These are phyloP conservation scores for Bryum argenteum DNA, from an alignment of 225 moss, liverwort and hornwort species.

Conservation along the genomic window DNA sequence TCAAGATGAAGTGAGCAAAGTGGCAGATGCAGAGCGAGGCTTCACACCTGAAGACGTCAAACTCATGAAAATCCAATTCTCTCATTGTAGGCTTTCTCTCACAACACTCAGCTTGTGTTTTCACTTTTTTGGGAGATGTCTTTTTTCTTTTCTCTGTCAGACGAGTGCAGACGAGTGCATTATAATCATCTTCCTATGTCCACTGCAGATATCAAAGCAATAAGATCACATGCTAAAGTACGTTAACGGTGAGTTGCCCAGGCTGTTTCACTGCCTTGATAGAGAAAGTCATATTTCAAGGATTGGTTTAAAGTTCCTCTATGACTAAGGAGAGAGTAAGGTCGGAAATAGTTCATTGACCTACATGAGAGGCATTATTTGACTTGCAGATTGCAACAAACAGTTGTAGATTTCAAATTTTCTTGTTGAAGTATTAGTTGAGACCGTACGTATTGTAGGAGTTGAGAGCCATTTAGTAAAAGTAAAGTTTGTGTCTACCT, in stretches of 20 bases:
- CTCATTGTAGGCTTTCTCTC: constrained; percentile 54
- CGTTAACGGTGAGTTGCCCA: constrained; percentile 73
- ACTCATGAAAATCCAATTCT: constrained; percentile 86
- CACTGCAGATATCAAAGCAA: constrained; percentile 75
- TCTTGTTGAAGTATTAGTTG: no score
- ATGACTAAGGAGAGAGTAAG: no score
- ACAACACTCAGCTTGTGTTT: not conserved
- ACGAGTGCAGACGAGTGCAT: constrained; percentile 27
- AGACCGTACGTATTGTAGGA: no score
- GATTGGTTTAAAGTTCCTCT: constrained; percentile 12
- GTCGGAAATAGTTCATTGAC: no score
- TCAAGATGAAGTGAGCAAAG: constrained; percentile 91
- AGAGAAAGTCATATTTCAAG: not conserved
- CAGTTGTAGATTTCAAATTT: no score
- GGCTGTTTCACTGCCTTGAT: constrained; percentile 9
- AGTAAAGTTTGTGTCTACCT: no score
- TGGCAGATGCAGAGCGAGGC: constrained; percentile 85
- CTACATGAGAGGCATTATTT: no score
- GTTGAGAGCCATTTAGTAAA: no score
- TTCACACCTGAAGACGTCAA: constrained; percentile 88
- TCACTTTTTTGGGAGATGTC: constrained; percentile 3
- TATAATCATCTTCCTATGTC: constrained; percentile 29
- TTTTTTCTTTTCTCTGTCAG: not conserved
- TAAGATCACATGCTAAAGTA: constrained; percentile 71
- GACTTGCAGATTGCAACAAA: no score